Base-by-base conservation (phyloP, 129 eudicot genomes). In the Flaveria bidentis region DNA sequence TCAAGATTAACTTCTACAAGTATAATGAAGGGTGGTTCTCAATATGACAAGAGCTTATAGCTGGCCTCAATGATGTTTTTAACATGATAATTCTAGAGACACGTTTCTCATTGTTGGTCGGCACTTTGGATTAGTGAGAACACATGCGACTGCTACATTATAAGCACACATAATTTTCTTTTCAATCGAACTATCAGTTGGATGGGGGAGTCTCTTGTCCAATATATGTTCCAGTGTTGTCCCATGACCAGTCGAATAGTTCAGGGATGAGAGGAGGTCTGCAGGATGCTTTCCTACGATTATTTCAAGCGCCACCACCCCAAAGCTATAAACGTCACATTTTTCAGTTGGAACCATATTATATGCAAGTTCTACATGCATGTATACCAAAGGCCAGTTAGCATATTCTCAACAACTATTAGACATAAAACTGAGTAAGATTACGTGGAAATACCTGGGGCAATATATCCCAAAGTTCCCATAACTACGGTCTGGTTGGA, bases 241-340 rank as follows among this genome's bases (percentile, higher is more conserved):
- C 26, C 57, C 74, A 50, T 25, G 58, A 51, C 57, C 4, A 16
- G 67, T 14, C 4, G 56, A 22, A 55, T 61, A 22, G 33, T 47
- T 55, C 5, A 67, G 17, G 39, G 72, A 82, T 5, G 80, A 52
- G 28, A 76, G 15, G 7, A 67, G 67, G 18, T 78, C 86, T 74
- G 80, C 75, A 30, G 88, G 86, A 50, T 85, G 88, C 68, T 61
- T 81, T 33, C 83, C 88, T 84, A 60, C 73, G 2, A 85, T 70
- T 20, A 42, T 75, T 50, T 85, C 85, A 45, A 77, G 78, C 13
- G 83, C 85, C 56, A 85, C 50, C 44, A 85, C 72, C 16, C 85
- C 85, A 68, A 84, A 81, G 88, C 85, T 77, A 55, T 76, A 84
- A 7, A 81, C 83, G 73, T 73, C 83, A 62, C 68, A 62, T 62